These are phyloP conservation scores for Daedaleopsis nitida DNA, from an alignment of 768 basidiomycete species.

Conservation along the genomic window DNA sequence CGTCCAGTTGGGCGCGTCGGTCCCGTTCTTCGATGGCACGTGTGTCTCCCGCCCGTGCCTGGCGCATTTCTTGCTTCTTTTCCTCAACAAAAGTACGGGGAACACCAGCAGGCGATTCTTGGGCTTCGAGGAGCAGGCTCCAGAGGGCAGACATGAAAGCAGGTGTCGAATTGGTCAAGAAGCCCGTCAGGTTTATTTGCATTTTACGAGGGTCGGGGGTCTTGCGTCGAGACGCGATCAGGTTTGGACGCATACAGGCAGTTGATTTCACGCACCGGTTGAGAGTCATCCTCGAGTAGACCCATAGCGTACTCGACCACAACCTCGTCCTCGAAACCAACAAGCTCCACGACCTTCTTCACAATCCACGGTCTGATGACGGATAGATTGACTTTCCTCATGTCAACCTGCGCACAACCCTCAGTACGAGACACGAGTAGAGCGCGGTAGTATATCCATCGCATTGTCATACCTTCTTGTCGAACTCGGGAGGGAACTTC, in stretches of 20 bases:
- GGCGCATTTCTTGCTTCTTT: slow-evolving; percentile 91
- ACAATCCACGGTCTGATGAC: slow-evolving; percentile 97
- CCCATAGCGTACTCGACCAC: slow-evolving; percentile 97
- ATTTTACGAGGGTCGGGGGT: slow-evolving; percentile 92
- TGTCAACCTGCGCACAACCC: slow-evolving; percentile 66
- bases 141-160: slow-evolving; percentile 88
- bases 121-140: slow-evolving; percentile 92
- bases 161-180: slow-evolving; percentile 84
- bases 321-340: slow-evolving; percentile 96
- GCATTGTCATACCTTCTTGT: slow-evolving; percentile 67
- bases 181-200: slow-evolving; percentile 93
- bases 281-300: slow-evolving; percentile 81
- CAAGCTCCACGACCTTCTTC: slow-evolving; percentile 86
- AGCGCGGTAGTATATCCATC: not conserved
- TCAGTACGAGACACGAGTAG: not conserved
- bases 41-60: slow-evolving; percentile 61
- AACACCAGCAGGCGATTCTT: slow-evolving; percentile 84
- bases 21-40: slow-evolving; percentile 72
- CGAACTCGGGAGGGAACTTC: slow-evolving; percentile 90
- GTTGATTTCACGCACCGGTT: slow-evolving; percentile 59
- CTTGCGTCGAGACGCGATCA: slow-evolving; percentile 38
- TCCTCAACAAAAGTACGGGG: slow-evolving; percentile 88
- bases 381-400: slow-evolving; percentile 90
- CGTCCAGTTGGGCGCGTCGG: slow-evolving; percentile 66
- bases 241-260: not conserved